phyloP scores from a whole-genome alignment of 1,139 yeast genomes.

The Candida sanyaensis region DNA sequence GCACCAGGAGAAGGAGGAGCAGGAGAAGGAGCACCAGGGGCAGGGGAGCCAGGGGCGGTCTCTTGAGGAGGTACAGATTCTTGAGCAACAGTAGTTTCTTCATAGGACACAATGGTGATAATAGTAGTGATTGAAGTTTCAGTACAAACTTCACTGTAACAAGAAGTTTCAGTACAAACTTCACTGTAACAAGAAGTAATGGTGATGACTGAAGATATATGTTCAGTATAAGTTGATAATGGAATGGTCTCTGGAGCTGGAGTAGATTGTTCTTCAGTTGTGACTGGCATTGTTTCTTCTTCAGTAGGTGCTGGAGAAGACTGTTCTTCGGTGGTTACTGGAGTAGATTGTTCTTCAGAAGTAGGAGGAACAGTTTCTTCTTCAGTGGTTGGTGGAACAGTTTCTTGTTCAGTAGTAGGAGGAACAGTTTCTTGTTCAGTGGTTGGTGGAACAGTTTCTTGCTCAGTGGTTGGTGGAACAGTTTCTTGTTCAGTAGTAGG shows the following conservation, averaged over 20 bases:
- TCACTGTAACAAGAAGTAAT: slow-evolving; percentile 21
- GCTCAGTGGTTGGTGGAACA: not conserved
- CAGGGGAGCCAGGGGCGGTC: slow-evolving; percentile 12
- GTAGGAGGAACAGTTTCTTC: not conserved
- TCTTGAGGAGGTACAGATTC: not conserved
- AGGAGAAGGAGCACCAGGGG: not conserved
- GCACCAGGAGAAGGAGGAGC: not conserved
- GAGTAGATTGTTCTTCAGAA: slow-evolving; percentile 1
- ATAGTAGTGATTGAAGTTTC: slow-evolving; percentile 34
- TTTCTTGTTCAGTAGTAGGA: not conserved
- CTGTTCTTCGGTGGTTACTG: slow-evolving; percentile 6
- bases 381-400: not conserved
- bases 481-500: not conserved
- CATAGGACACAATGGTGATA: slow-evolving; percentile 30
- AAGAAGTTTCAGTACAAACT: slow-evolving; percentile 27
- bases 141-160: slow-evolving; percentile 26
- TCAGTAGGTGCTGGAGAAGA: slow-evolving; percentile 10
- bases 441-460: not conserved
- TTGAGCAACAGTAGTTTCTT: slow-evolving; percentile 14
- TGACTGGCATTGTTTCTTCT: slow-evolving; percentile 9
- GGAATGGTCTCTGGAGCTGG: slow-evolving; percentile 1
- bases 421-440: slow-evolving; percentile 1
- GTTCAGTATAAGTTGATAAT: slow-evolving; percentile 14
- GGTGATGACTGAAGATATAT: slow-evolving; percentile 18
- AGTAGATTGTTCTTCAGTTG: not conserved